Percentiles rank a stretch among this genome's conserved stretches.
Conservation (phyloP, 1,284 basidiomycete genomes). For the Schizophyllum commune region DNA sequence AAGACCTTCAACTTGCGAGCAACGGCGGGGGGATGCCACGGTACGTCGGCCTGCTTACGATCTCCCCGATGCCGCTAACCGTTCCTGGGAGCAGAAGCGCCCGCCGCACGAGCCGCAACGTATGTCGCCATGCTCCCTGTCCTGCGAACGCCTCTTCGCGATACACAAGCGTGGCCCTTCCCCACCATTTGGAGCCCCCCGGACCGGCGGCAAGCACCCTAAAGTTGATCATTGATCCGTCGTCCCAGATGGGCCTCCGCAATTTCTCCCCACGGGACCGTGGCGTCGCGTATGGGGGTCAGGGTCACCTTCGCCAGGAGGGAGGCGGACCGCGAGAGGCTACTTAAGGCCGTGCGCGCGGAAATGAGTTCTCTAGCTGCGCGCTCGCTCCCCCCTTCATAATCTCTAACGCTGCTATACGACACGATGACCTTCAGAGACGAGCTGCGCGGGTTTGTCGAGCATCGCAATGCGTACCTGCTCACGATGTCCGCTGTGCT, state of each 20-base stretch:
- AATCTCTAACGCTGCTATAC: background rate
- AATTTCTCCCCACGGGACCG: background rate
- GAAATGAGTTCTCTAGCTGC: background rate
- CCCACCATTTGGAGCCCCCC: background rate
- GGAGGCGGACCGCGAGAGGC: background rate
- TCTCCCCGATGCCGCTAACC: background rate
- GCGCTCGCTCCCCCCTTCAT: background rate
- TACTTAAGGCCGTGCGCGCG: background rate
- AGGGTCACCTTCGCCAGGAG: background rate
- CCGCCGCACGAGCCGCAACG: background rate
- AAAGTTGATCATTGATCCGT: background rate
- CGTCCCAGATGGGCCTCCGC: background rate
- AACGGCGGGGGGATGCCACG: background rate
- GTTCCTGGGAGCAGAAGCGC: background rate
- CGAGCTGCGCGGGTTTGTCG: slow-evolving; percentile 13
- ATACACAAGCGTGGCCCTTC: background rate
- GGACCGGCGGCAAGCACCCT: background rate
- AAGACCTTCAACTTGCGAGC: too few relatives aligned
- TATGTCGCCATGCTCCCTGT: background rate
- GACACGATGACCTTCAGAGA: background rate
- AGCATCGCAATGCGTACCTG: slow-evolving; percentile 37
- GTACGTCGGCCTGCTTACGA: background rate
- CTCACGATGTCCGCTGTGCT: slow-evolving; percentile 36
- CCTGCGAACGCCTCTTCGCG: background rate
- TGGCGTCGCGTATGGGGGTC: background rate